These are phyloP conservation scores for Lasiodiplodia citricola DNA, from an alignment of 2,329 filamentous ascomycete genomes.

Conservation along the genomic window DNA sequence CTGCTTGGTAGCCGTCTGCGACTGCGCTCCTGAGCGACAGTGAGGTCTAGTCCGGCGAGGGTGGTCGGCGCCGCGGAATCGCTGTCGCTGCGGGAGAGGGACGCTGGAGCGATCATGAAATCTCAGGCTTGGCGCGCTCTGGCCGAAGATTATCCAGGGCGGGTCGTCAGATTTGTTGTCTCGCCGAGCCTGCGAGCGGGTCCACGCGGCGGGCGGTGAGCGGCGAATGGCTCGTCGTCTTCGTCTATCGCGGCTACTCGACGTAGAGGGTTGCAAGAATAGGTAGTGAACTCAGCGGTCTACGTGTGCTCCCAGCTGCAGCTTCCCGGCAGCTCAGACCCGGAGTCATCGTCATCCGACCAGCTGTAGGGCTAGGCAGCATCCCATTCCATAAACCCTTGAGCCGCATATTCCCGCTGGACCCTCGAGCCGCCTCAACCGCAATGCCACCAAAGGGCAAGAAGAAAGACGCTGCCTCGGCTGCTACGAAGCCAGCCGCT, in stretches of 20 bases:
- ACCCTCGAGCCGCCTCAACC: neutral
- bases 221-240: neutral
- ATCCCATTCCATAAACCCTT: neutral
- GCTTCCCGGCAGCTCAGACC: too few species aligned
- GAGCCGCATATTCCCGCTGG: neutral
- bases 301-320: neutral
- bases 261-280: neutral
- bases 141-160: constrained; percentile 17
- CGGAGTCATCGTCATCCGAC: constrained; percentile 16
- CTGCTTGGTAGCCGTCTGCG: constrained; percentile 1
- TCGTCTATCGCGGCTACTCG: neutral
- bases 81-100: constrained; percentile 13
- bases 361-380: constrained; percentile 1
- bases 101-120: constrained; percentile 23
- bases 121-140: constrained; percentile 12
- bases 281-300: neutral
- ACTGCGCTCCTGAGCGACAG: constrained; percentile 9
- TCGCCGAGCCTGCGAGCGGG: constrained; percentile 3
- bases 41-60: neutral
- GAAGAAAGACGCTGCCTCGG: constrained; percentile 29
- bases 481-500: constrained; percentile 16
- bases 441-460: constrained; percentile 43
- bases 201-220: constrained; percentile 13
- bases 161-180: constrained; percentile 21
- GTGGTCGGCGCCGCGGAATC: constrained; percentile 4